Percentiles rank a stretch among this genome's conserved stretches.
Conservation (phyloP, 2,329 filamentous ascomycete species). For the Monosporascus ibericus region DNA sequence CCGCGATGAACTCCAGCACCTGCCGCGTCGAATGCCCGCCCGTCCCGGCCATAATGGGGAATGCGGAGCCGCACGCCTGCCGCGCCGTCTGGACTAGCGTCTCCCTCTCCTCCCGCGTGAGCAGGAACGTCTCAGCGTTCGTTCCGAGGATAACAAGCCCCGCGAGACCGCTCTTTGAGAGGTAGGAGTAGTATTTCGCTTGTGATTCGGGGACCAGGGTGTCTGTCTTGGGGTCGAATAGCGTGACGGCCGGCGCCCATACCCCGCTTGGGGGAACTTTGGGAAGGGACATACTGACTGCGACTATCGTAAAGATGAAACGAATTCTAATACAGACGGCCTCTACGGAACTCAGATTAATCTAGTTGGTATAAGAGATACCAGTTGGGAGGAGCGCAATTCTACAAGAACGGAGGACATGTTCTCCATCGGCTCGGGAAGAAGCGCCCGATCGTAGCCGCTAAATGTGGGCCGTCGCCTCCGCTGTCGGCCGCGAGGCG, state of each 20-base stretch:
- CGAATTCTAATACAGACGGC: neutral
- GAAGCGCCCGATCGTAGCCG: neutral
- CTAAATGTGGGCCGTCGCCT: neutral
- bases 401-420: no score
- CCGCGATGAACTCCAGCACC: conserved; percentile 51
- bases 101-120: conserved; percentile 51
- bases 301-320: neutral
- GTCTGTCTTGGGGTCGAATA: conserved; percentile 44
- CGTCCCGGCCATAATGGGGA: conserved; percentile 57
- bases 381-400: no score
- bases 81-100: conserved; percentile 52
- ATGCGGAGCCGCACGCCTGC: conserved; percentile 42
- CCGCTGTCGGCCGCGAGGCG: neutral
- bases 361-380: no score
- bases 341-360: neutral
- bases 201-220: conserved; percentile 38
- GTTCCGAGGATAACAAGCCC: conserved; percentile 28
- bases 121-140: conserved; percentile 36
- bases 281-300: conserved; percentile 17
- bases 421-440: no score
- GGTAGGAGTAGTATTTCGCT: conserved; percentile 42
- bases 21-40: conserved; percentile 60
- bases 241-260: conserved; percentile 47
- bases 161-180: conserved; percentile 30
- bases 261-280: conserved; percentile 30